phyloP scores from a whole-genome alignment of 306 rosid genomes.

The Castanea sativa region DNA sequence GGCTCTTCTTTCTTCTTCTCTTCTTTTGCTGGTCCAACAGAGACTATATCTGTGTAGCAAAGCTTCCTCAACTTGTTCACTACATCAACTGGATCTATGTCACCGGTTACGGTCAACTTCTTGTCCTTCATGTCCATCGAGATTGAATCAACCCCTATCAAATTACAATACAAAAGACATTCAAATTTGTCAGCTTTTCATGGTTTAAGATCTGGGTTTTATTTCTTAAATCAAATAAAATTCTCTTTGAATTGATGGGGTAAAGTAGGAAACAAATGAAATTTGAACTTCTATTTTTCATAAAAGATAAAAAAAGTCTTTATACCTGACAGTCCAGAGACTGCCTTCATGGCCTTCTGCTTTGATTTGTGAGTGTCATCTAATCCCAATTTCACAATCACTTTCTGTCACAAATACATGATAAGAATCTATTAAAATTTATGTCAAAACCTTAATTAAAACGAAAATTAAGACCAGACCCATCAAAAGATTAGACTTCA shows the following conservation, averaged over 20 bases:
- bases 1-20: slow-evolving; percentile 59
- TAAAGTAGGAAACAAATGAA: too few species aligned
- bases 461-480: neutral
- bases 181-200: neutral
- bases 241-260: too few species aligned
- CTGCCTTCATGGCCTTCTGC: slow-evolving; percentile 63
- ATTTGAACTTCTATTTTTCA: too few species aligned
- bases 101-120: slow-evolving; percentile 67
- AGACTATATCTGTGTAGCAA: slow-evolving; percentile 43
- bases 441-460: neutral
- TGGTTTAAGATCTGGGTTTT: neutral
- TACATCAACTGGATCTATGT: slow-evolving; percentile 51
- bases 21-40: slow-evolving; percentile 75
- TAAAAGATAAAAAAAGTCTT: too few species aligned
- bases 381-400: slow-evolving; percentile 49
- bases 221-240: neutral
- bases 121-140: slow-evolving; percentile 62
- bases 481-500: neutral
- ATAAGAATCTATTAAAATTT: neutral
- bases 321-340: slow-evolving; percentile 67
- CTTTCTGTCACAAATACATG: slow-evolving; percentile 48
- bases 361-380: slow-evolving; percentile 34
- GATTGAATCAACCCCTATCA: slow-evolving; percentile 71
- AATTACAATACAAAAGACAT: neutral
- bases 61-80: slow-evolving; percentile 61